phyloP scores from a whole-genome alignment of 2,329 filamentous ascomycete genomes.

The Venturia effusa region DNA sequence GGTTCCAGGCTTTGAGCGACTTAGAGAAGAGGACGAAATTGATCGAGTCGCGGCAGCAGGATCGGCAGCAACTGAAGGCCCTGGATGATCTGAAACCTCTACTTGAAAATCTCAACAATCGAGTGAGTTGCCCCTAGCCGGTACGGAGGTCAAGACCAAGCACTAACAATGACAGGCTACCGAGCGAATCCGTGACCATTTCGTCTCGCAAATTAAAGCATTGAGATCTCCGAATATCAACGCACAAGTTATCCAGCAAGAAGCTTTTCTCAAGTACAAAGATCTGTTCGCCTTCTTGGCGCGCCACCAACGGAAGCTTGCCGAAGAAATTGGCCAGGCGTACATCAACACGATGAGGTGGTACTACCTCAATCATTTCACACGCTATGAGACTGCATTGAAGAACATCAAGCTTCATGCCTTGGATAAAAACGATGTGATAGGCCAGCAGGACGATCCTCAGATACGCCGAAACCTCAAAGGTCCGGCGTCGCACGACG shows the following conservation, averaged over 20 bases:
- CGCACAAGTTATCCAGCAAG: constrained; percentile 91
- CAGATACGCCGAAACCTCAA: constrained; percentile 46
- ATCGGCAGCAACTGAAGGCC: constrained; percentile 59
- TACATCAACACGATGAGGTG: constrained; percentile 98
- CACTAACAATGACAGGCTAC: constrained; percentile 42
- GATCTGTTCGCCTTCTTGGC: constrained; percentile 80
- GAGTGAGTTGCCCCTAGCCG: constrained; percentile 37
- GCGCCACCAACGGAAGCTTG: constrained; percentile 69
- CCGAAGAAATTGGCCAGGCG: constrained; percentile 80
- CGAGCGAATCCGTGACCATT: constrained; percentile 85
- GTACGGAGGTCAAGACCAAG: not conserved
- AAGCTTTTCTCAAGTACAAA: constrained; percentile 79
- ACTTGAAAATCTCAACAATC: constrained; percentile 71
- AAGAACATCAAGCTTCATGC: constrained; percentile 74
- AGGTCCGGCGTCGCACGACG: constrained; percentile 53
- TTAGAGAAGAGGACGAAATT: constrained; percentile 66
- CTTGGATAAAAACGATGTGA: constrained; percentile 71
- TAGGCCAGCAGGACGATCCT: constrained; percentile 62
- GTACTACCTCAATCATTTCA: constrained; percentile 92
- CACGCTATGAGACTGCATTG: constrained; percentile 72
- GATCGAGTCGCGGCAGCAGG: constrained; percentile 56
- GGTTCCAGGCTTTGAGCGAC: constrained; percentile 73
- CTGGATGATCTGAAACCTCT: constrained; percentile 76
- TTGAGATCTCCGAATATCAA: constrained; percentile 93
- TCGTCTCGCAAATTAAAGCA: constrained; percentile 90